phyloP scores from a whole-genome alignment of 768 basidiomycete genomes.

The Trametes gibbosa region DNA sequence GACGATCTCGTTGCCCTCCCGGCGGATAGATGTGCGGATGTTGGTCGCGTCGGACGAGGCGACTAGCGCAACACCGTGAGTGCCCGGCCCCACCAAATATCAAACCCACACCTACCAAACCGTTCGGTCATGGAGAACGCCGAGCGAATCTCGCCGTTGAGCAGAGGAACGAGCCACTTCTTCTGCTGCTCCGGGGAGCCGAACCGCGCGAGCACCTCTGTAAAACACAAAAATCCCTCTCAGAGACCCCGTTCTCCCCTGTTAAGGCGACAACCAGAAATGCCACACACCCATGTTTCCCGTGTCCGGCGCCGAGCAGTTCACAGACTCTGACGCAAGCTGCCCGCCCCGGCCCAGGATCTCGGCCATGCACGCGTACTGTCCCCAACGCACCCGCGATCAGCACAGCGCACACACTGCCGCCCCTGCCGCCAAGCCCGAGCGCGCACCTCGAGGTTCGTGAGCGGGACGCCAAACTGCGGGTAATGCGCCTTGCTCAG shows the following conservation, averaged over 20 bases:
- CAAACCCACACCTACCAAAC: conserved; percentile 51
- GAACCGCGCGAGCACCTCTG: conserved; percentile 96
- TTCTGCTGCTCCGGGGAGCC: conserved; percentile 89
- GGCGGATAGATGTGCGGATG: conserved; percentile 81
- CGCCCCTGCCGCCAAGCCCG: not conserved
- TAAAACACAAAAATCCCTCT: not conserved
- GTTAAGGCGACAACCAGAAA: not conserved
- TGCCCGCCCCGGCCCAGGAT: conserved; percentile 82
- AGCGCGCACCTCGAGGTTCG: conserved; percentile 80
- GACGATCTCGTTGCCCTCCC: conserved; percentile 84
- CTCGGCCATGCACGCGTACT: conserved; percentile 99
- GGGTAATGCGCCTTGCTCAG: conserved; percentile 94
- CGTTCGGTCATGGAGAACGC: conserved; percentile 98
- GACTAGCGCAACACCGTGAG: conserved; percentile 40
- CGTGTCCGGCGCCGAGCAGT: conserved; percentile 96
- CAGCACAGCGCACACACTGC: not conserved
- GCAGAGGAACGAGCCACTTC: conserved; percentile 82
- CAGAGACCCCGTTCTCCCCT: too few species aligned
- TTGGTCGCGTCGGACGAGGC: conserved; percentile 97
- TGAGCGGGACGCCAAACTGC: conserved; percentile 81
- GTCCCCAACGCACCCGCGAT: not conserved
- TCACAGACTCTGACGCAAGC: conserved; percentile 81
- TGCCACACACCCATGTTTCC: conserved; percentile 86
- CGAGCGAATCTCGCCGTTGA: conserved; percentile 91
- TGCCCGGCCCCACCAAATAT: conserved; percentile 3